These are phyloP conservation scores for Hippophae tibetana DNA, from an alignment of 306 rosid species.

Conservation along the genomic window DNA sequence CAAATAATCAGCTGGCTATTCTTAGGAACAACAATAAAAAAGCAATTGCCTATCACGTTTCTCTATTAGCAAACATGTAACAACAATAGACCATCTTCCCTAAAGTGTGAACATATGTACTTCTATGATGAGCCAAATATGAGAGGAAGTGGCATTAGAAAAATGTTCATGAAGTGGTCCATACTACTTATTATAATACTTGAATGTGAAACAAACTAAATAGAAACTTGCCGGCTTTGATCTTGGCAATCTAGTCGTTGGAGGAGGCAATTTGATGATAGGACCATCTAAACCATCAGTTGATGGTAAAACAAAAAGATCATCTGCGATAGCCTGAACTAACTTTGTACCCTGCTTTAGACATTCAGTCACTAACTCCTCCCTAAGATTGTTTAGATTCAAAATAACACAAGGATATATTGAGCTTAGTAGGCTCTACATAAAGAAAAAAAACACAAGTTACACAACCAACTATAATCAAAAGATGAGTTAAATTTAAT, in stretches of 20 bases:
- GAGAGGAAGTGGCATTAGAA: background rate
- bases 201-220: background rate
- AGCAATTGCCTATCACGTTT: too few species aligned
- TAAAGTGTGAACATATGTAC: background rate
- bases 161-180: background rate
- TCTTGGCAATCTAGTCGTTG: slow-evolving; percentile 64
- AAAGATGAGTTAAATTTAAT: background rate
- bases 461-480: background rate
- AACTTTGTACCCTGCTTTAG: slow-evolving; percentile 60
- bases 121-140: background rate
- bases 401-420: background rate
- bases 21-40: too few species aligned
- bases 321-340: slow-evolving; percentile 67
- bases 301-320: slow-evolving; percentile 59
- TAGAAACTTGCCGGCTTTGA: slow-evolving; percentile 58
- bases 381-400: slow-evolving; percentile 28
- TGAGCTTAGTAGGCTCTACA: slow-evolving; percentile 2
- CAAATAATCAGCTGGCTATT: too few species aligned
- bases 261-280: slow-evolving; percentile 62
- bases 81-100: background rate
- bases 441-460: background rate
- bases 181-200: background rate
- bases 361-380: slow-evolving; percentile 45
- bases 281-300: slow-evolving; percentile 75
- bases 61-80: too few species aligned